A percentile compares a stretch with the other conserved stretches of the same genome.
Evolutionary conservation across 208 protist species (phyloP).

Genomic region (Leishmania tropica): DNA sequence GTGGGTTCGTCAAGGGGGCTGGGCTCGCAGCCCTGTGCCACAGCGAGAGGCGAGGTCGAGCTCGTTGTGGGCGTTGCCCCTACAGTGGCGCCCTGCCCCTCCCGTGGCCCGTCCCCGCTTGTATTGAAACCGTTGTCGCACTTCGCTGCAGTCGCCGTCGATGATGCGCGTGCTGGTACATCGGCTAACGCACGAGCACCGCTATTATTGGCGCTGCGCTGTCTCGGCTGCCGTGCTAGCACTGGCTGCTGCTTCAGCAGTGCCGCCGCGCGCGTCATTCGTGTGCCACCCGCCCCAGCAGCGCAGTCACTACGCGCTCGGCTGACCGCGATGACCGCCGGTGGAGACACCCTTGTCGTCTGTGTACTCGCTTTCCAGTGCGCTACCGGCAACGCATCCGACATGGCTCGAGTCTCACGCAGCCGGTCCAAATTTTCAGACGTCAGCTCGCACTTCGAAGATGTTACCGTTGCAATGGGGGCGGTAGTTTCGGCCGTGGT

Average conservation of each 20-base stretch:
- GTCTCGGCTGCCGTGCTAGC: not conserved
- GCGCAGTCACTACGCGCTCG: not conserved
- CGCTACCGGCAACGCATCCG: not conserved
- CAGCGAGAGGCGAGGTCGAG: not conserved
- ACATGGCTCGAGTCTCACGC: not conserved
- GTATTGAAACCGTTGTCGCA: not conserved
- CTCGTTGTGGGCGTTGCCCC: not conserved
- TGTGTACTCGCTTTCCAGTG: slow-evolving; percentile 1
- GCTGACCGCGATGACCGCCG: not conserved
- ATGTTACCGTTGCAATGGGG: not conserved
- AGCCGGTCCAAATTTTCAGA: slow-evolving; percentile 6
- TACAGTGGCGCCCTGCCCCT: not conserved
- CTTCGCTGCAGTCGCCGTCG: not conserved
- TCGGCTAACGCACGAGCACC: not conserved
- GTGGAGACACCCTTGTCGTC: not conserved
- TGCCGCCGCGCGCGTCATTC: slow-evolving; percentile 1
- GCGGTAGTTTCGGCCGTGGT: not conserved
- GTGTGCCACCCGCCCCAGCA: not conserved
- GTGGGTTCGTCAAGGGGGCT: not conserved
- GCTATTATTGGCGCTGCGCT: not conserved
- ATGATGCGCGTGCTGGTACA: not conserved
- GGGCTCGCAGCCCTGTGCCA: not conserved
- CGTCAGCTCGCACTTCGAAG: not conserved
- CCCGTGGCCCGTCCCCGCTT: not conserved
- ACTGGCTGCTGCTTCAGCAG: slow-evolving; percentile 2